These are phyloP conservation scores for Ganoderma leucocontextum DNA, from an alignment of 1,284 basidiomycete species.

Conservation along the genomic window DNA sequence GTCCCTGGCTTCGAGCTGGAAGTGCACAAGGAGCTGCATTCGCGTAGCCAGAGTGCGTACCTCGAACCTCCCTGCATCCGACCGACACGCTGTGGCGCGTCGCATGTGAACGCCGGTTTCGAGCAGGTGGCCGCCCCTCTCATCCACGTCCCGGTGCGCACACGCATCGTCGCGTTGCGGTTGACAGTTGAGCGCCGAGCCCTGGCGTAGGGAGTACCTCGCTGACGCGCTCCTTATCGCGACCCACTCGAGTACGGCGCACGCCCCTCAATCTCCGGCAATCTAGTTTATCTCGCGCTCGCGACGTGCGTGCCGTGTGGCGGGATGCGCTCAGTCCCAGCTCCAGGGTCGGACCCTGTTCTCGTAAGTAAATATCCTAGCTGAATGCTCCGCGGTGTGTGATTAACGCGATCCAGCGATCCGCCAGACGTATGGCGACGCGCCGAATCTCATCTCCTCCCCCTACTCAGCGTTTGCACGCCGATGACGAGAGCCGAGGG, in stretches of 20 bases:
- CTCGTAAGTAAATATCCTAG: too few relatives aligned
- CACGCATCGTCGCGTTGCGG: too few relatives aligned
- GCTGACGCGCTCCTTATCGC: neutral
- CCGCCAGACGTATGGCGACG: neutral
- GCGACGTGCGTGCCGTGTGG: neutral
- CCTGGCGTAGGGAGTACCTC: too few relatives aligned
- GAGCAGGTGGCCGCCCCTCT: too few relatives aligned
- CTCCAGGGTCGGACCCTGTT: neutral
- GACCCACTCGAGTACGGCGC: neutral
- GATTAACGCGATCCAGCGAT: neutral
- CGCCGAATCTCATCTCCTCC: constrained; percentile 1
- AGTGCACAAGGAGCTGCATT: neutral
- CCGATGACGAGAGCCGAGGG: neutral
- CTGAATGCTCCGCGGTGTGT: neutral
- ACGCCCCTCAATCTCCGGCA: neutral
- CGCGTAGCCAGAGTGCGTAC: neutral
- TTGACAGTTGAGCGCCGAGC: too few relatives aligned
- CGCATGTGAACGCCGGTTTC: too few relatives aligned
- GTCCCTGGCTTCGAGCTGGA: neutral
- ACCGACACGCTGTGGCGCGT: neutral
- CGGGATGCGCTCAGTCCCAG: neutral
- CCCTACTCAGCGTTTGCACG: neutral
- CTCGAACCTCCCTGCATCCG: neutral
- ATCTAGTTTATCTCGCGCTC: neutral
- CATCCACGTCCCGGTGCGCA: too few relatives aligned